Base-by-base conservation (phyloP, 768 basidiomycete genomes). In the Lanmaoa rubissima region DNA sequence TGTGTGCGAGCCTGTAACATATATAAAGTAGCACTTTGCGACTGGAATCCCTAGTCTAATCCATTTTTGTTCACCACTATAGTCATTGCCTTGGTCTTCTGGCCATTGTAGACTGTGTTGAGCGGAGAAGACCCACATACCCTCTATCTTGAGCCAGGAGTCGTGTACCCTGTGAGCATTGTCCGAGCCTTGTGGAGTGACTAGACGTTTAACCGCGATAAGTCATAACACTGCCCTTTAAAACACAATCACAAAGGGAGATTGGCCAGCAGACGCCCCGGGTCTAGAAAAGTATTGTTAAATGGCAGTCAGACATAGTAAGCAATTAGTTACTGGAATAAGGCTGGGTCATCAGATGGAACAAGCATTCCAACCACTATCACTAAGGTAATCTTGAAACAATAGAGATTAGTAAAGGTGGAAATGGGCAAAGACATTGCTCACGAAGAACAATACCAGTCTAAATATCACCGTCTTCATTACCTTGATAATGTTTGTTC, bases 191-290 rank as follows among this genome's bases (percentile, higher is more conserved):
- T n/a, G n/a, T n/a, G n/a, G n/a, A n/a, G n/a, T n/a, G n/a, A n/a
- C n/a, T n/a, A n/a, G n/a, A n/a, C n/a, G n/a, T n/a, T n/a, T n/a
- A n/a, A n/a, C n/a, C n/a, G n/a, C n/a, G n/a, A n/a, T n/a, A n/a
- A n/a, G n/a, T n/a, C n/a, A n/a, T n/a, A n/a, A n/a, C n/a, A n/a
- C n/a, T n/a, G n/a, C n/a, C n/a, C 80, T 78, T 44, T 74, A 79
- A 61, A 94, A 85, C 19, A 90, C 92, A 60, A 94, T 87, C 53
- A 94, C 92, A 72, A 90, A 95, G 3, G 92, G 92, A 4, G 90
- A 92, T 51, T 85, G 69, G 1, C 86, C 83, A n/a, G 90, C 91
- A 17, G 60, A 55, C 4, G 1, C 28, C n/a, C 59, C 63, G 1
- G 62, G 19, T 44, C 62, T 64, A 41, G 17, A 40, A 40, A 7